These are phyloP conservation scores for Chrysosporium queenslandicum DNA, from an alignment of 2,329 filamentous ascomycete genomes.

Conservation along the genomic window DNA sequence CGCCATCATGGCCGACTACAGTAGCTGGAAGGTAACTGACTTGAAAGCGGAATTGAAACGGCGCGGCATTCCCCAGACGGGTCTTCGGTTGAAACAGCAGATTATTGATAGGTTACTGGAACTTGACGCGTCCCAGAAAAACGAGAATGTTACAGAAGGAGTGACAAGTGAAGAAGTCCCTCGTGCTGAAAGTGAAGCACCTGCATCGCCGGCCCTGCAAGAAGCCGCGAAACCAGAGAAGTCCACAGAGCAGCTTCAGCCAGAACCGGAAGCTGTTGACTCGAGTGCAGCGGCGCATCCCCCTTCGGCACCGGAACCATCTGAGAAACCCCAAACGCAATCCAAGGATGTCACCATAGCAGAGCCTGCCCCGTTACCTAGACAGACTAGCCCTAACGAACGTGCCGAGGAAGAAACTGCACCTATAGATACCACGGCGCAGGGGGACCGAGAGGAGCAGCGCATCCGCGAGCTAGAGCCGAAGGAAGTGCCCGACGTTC, in stretches of 20 bases:
- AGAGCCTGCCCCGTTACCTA: conserved; percentile 4
- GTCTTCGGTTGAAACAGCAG: conserved; percentile 57
- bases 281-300: background rate
- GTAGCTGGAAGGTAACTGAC: conserved; percentile 60
- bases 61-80: conserved; percentile 57
- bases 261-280: background rate
- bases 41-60: conserved; percentile 65
- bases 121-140: conserved; percentile 24
- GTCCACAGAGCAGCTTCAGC: background rate
- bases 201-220: background rate
- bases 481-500: conserved; percentile 12
- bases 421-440: conserved; percentile 16
- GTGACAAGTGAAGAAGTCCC: conserved; percentile 2
- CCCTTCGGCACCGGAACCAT: background rate
- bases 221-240: conserved; percentile 2
- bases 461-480: conserved; percentile 10
- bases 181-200: background rate
- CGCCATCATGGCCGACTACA: conserved; percentile 43
- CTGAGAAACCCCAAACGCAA: conserved; percentile 9
- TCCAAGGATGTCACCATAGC: background rate
- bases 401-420: conserved; percentile 15
- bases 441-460: conserved; percentile 18
- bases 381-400: conserved; percentile 9
- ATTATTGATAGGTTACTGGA: conserved; percentile 55
- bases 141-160: conserved; percentile 12